Conservation (phyloP, 2,329 filamentous ascomycete genomes). For the Clarireedia homoeocarpa region DNA sequence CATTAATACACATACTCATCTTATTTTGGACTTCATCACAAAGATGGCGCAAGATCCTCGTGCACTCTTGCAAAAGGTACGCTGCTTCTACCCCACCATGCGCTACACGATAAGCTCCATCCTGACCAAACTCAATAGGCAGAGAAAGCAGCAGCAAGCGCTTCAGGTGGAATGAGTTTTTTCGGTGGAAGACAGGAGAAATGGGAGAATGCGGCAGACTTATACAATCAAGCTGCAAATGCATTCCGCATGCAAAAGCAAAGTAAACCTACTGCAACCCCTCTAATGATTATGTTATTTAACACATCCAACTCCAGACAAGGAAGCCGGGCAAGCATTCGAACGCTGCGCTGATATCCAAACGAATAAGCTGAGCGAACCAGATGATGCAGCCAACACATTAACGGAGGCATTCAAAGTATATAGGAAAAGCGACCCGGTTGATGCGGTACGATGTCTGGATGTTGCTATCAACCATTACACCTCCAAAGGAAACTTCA, state of each 20-base stretch:
- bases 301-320: conserved; percentile 42
- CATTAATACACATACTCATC: not conserved
- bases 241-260: conserved; percentile 83
- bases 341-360: conserved; percentile 81
- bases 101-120: conserved; percentile 15
- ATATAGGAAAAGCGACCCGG: conserved; percentile 77
- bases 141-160: conserved; percentile 71
- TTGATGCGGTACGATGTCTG: conserved; percentile 74
- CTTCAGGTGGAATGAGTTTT: conserved; percentile 76
- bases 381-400: conserved; percentile 85
- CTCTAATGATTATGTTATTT: too few relatives aligned
- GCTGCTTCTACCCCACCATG: conserved; percentile 27
- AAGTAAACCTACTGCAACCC: conserved; percentile 44
- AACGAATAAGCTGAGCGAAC: conserved; percentile 74
- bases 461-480: conserved; percentile 78
- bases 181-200: conserved; percentile 85
- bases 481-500: conserved; percentile 81
- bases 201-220: conserved; percentile 79
- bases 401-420: conserved; percentile 90
- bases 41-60: conserved; percentile 70
- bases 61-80: conserved; percentile 70
- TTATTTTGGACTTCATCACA: not conserved
- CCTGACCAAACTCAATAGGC: conserved; percentile 48
- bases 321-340: conserved; percentile 80
- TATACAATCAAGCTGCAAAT: conserved; percentile 84